These are phyloP conservation scores for Chamaecyparis obtusa DNA, from an alignment of 75 land plant species.

Conservation along the genomic window DNA sequence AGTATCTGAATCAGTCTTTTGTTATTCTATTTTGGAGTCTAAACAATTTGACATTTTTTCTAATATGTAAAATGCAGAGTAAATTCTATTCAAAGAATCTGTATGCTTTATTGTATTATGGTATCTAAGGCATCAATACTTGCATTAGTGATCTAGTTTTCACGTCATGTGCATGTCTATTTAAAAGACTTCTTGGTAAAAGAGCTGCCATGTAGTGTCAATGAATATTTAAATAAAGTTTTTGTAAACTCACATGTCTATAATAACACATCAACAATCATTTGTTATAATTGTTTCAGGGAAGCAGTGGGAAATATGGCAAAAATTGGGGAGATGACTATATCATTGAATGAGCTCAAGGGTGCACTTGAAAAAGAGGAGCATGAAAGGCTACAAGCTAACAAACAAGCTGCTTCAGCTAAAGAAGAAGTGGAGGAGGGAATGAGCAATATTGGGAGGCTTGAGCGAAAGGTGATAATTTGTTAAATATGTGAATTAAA, in stretches of 20 bases:
- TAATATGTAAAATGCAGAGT: not conserved
- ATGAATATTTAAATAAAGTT: not conserved
- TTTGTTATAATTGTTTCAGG: conserved; percentile 34
- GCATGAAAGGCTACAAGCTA: conserved; percentile 41
- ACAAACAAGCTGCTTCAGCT: conserved; percentile 46
- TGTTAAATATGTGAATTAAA: not conserved
- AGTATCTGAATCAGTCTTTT: not conserved
- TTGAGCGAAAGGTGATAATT: conserved; percentile 62
- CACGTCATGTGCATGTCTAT: not conserved
- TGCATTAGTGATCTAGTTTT: not conserved
- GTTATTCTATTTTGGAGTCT: not conserved
- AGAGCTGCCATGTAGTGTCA: not conserved
- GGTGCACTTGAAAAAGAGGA: conserved; percentile 49
- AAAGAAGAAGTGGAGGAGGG: conserved; percentile 43
- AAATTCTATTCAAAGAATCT: not conserved
- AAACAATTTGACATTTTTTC: not conserved
- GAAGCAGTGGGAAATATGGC: conserved; percentile 54
- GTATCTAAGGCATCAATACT: not conserved
- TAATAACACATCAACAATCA: not conserved
- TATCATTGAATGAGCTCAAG: conserved; percentile 61
- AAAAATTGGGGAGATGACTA: conserved; percentile 58
- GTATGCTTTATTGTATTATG: not conserved
- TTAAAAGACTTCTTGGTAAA: not conserved
- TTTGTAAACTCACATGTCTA: not conserved
- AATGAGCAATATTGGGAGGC: conserved; percentile 36